A percentile compares a stretch with the other conserved stretches of the same genome.
Evolutionary conservation across 495 filamentous ascomycete species (phyloP).

Genomic region (Thozetella sp.): DNA sequence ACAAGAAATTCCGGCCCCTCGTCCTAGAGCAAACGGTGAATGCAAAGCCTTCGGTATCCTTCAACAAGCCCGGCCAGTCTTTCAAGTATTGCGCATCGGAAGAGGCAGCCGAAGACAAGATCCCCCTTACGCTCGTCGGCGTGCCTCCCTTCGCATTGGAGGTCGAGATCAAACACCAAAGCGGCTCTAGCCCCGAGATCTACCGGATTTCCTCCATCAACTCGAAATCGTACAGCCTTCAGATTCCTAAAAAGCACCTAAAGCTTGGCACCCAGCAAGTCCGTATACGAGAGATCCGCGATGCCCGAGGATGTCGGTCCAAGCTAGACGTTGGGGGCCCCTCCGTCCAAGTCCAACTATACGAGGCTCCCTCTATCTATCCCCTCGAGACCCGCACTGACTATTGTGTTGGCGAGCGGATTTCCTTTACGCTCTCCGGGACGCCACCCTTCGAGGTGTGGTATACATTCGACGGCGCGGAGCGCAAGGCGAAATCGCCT

Average conservation of each 20-base stretch:
- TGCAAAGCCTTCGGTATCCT: slow-evolving; percentile 74
- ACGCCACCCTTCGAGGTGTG: slow-evolving; percentile 88
- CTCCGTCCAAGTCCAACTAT: slow-evolving; percentile 83
- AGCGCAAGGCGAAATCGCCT: slow-evolving; percentile 75
- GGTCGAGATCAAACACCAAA: slow-evolving; percentile 88
- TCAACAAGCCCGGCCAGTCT: slow-evolving; percentile 85
- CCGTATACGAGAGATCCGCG: slow-evolving; percentile 84
- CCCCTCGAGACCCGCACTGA: slow-evolving; percentile 80
- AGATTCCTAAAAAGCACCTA: slow-evolving; percentile 79
- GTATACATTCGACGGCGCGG: slow-evolving; percentile 80
- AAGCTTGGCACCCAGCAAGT: slow-evolving; percentile 84
- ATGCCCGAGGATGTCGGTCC: slow-evolving; percentile 79
- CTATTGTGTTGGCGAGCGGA: slow-evolving; percentile 93
- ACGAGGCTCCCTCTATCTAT: slow-evolving; percentile 88
- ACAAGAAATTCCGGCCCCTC: slow-evolving; percentile 65
- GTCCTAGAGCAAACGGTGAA: slow-evolving; percentile 81
- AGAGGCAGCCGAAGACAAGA: slow-evolving; percentile 75
- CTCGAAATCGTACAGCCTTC: slow-evolving; percentile 71
- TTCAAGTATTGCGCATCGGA: slow-evolving; percentile 94
- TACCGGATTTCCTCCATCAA: slow-evolving; percentile 78
- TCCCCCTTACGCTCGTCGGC: slow-evolving; percentile 82
- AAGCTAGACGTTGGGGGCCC: slow-evolving; percentile 65
- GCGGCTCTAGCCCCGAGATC: slow-evolving; percentile 74
- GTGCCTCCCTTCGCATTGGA: slow-evolving; percentile 88
- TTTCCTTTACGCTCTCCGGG: slow-evolving; percentile 87